These are phyloP conservation scores for Diaporthe caulivora DNA, from an alignment of 2,329 filamentous ascomycete species.

Conservation along the genomic window DNA sequence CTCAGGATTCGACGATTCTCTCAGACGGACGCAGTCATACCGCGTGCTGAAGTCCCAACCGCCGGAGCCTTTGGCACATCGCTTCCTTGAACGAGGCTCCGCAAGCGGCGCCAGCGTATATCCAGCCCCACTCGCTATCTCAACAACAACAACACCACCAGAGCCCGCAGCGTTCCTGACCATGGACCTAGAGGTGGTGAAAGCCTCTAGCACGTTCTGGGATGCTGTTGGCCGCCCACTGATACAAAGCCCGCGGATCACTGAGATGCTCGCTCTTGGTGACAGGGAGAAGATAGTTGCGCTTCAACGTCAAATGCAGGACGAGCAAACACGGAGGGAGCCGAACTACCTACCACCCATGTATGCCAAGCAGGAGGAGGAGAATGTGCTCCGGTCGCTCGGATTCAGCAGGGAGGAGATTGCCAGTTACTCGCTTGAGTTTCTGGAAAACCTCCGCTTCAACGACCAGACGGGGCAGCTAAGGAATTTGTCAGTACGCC, in stretches of 20 bases:
- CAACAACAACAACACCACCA: conserved; percentile 52
- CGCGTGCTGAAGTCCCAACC: conserved; percentile 67
- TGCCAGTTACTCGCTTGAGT: conserved; percentile 63
- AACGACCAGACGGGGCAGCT: conserved; percentile 63
- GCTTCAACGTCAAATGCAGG: conserved; percentile 65
- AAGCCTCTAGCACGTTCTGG: conserved; percentile 66
- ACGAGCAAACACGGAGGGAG: conserved; percentile 69
- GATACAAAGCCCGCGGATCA: conserved; percentile 63
- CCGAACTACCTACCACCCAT: conserved; percentile 75
- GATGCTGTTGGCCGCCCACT: conserved; percentile 65
- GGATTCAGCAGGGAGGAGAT: conserved; percentile 67
- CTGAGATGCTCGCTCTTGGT: conserved; percentile 63
- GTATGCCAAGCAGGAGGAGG: conserved; percentile 66
- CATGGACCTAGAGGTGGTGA: conserved; percentile 69
- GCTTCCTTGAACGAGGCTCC: conserved; percentile 65
- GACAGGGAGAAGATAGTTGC: conserved; percentile 66
- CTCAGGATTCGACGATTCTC: conserved; percentile 60
- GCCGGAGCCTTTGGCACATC: conserved; percentile 60
- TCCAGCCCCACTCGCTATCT: conserved; percentile 56
- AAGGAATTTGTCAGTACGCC: conserved; percentile 61
- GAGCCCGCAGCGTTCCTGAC: conserved; percentile 71
- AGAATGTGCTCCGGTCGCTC: conserved; percentile 66
- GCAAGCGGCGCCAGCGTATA: conserved; percentile 63
- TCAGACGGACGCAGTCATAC: conserved; percentile 62
- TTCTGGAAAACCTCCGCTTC: conserved; percentile 69